Evolutionary conservation across 441 rosid genomes (phyloP).

Genomic region (Populus hybrid): DNA sequence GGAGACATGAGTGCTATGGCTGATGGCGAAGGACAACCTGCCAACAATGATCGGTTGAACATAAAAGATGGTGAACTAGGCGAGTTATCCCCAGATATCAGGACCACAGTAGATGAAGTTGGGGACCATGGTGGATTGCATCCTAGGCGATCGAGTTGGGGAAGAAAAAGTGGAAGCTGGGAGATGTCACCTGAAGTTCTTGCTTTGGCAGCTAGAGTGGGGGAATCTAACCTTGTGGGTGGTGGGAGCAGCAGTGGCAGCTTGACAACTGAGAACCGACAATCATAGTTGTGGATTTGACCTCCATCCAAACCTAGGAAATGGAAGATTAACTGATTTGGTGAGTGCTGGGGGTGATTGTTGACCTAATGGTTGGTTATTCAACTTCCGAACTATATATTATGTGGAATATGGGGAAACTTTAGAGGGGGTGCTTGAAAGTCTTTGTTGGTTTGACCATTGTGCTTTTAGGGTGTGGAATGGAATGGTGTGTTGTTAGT

Average conservation of each 20-base stretch:
- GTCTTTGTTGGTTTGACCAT: conserved; percentile 33
- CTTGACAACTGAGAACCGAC: conserved; percentile 47
- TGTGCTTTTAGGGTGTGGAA: conserved; percentile 36
- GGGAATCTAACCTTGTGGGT: conserved; percentile 63
- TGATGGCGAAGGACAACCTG: conserved; percentile 57
- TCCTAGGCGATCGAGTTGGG: conserved; percentile 93
- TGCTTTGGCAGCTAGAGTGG: conserved; percentile 82
- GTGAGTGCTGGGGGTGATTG: conserved; percentile 17
- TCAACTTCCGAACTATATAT: conserved; percentile 12
- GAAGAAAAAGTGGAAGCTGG: conserved; percentile 98
- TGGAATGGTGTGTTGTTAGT: conserved; percentile 34
- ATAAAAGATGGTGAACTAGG: conserved; percentile 76
- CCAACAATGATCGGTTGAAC: conserved; percentile 52
- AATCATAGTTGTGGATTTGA: conserved; percentile 29
- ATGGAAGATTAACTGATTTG: conserved; percentile 22
- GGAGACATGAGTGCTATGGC: conserved; percentile 62
- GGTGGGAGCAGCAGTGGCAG: conserved; percentile 58
- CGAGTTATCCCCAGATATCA: conserved; percentile 63
- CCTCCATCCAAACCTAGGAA: conserved; percentile 6
- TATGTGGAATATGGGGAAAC: conserved; percentile 16
- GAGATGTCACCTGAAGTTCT: conserved; percentile 93
- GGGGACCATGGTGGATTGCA: conserved; percentile 61
- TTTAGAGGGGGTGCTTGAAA: conserved; percentile 25
- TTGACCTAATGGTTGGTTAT: conserved; percentile 1
- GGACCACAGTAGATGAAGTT: conserved; percentile 61